A percentile compares a stretch with the other conserved stretches of the same genome.
These are phyloP conservation scores for Sophora flavescens DNA, from an alignment of 306 rosid genomes.

Conservation along the genomic window DNA sequence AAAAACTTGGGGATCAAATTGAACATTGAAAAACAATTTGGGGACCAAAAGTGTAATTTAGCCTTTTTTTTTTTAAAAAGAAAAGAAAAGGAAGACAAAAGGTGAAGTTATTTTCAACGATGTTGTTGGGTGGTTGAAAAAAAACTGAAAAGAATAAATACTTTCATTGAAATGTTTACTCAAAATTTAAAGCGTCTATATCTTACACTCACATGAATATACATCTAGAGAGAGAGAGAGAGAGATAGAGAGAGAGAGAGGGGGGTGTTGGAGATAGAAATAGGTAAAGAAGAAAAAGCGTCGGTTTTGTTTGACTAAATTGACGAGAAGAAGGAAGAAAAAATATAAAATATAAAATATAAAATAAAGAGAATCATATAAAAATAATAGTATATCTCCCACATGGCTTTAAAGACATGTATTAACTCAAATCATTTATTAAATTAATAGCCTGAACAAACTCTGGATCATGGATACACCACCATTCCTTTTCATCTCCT, in stretches of 20 bases:
- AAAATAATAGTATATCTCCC: no score
- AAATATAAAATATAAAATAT: conserved; percentile 35
- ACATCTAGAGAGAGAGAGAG: conserved; percentile 29
- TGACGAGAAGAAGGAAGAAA: conserved; percentile 51
- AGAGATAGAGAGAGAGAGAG: no score
- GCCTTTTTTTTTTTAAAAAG: no score
- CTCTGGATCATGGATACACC: conserved; percentile 41
- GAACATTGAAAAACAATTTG: no score
- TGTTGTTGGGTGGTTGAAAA: conserved; percentile 35
- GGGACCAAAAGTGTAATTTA: no score
- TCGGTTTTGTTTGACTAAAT: no score
- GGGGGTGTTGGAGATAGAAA: conserved; percentile 12
- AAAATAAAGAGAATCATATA: no score
- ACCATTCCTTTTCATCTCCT: conserved; percentile 41
- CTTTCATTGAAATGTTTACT: conserved; percentile 58
- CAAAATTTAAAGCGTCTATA: conserved; percentile 42
- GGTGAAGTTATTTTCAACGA: conserved; percentile 63
- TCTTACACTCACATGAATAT: no score
- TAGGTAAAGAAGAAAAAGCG: neutral
- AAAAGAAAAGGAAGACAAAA: conserved; percentile 47
- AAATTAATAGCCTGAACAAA: conserved; percentile 55
- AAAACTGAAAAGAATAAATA: conserved; percentile 45
- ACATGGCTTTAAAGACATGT: conserved; percentile 86
- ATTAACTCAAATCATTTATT: conserved; percentile 46
- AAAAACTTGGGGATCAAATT: no score